phyloP scores from a whole-genome alignment of 2,329 filamentous ascomycete species.

The Hymenoscyphus repandus region DNA sequence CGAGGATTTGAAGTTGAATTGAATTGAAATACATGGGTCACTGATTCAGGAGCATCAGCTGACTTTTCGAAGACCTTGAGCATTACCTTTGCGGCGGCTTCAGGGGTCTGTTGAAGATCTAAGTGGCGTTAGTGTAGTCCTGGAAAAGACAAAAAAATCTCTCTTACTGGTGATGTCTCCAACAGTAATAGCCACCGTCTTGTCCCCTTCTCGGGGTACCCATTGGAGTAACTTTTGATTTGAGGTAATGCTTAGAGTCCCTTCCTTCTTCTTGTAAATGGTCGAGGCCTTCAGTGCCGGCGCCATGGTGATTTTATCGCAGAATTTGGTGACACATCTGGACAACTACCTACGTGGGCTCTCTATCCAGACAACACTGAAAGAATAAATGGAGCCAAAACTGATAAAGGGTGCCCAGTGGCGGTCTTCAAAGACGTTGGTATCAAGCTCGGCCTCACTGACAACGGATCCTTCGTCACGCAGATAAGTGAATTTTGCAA shows the following conservation, averaged over 20 bases:
- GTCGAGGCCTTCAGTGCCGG: conserved; percentile 54
- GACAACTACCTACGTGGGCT: not conserved
- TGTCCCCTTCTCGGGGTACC: conserved; percentile 62
- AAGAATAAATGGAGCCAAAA: too few species aligned
- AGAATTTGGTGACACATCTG: not conserved
- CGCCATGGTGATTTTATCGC: conserved; percentile 40
- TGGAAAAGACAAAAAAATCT: conserved; percentile 6
- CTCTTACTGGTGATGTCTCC: conserved; percentile 74
- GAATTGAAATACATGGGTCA: conserved; percentile 83
- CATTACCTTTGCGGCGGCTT: conserved; percentile 83
- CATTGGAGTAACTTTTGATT: conserved; percentile 75
- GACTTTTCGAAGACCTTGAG: conserved; percentile 82
- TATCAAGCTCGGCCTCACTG: too few species aligned
- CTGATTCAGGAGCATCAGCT: conserved; percentile 51
- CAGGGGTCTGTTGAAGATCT: conserved; percentile 95
- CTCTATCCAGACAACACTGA: too few species aligned
- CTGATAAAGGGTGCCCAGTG: too few species aligned
- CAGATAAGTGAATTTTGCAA: too few species aligned
- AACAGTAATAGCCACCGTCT: conserved; percentile 65
- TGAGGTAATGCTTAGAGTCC: conserved; percentile 67
- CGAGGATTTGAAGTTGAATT: conserved; percentile 72
- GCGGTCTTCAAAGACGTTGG: too few species aligned
- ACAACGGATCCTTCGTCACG: too few species aligned
- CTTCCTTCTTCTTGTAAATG: conserved; percentile 95
- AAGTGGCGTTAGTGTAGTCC: conserved; percentile 18